These are phyloP conservation scores for Blastobotrys capitulatus DNA, from an alignment of 1,139 yeast species.

Conservation along the genomic window DNA sequence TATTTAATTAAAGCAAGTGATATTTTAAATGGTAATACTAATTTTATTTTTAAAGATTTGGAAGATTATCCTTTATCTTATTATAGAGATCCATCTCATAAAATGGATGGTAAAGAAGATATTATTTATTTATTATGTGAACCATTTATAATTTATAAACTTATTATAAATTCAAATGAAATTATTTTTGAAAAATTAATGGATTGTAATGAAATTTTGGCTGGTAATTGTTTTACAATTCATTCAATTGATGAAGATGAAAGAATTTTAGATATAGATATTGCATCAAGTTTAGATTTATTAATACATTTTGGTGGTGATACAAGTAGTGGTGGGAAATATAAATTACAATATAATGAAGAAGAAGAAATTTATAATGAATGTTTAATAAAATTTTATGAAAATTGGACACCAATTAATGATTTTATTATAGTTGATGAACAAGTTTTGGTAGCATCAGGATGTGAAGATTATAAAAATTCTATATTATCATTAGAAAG, in stretches of 20 bases:
- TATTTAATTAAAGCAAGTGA: constrained; percentile 19
- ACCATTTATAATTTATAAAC: constrained; percentile 13
- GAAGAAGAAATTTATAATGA: neutral
- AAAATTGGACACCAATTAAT: constrained; percentile 48
- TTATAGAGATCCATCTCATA: constrained; percentile 9
- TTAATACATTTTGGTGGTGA: constrained; percentile 17
- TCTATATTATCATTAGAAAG: constrained; percentile 38
- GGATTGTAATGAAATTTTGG: constrained; percentile 4
- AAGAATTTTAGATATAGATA: neutral
- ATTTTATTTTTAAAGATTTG: constrained; percentile 1
- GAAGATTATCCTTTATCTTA: constrained; percentile 6
- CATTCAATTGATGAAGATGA: constrained; percentile 16
- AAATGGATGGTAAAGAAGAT: constrained; percentile 4
- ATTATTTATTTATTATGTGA: constrained; percentile 18
- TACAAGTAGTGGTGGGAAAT: constrained; percentile 16
- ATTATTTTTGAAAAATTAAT: constrained; percentile 8
- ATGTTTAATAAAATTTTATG: constrained; percentile 23
- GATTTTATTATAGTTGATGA: constrained; percentile 34
- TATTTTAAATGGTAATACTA: constrained; percentile 18
- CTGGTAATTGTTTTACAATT: constrained; percentile 19
- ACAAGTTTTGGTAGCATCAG: constrained; percentile 44
- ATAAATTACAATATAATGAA: constrained; percentile 5
- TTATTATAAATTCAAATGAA: constrained; percentile 11
- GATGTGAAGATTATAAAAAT: constrained; percentile 38
- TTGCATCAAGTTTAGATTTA: too few relatives aligned